Conservation (phyloP, 306 rosid genomes). For the Vicia faba region DNA sequence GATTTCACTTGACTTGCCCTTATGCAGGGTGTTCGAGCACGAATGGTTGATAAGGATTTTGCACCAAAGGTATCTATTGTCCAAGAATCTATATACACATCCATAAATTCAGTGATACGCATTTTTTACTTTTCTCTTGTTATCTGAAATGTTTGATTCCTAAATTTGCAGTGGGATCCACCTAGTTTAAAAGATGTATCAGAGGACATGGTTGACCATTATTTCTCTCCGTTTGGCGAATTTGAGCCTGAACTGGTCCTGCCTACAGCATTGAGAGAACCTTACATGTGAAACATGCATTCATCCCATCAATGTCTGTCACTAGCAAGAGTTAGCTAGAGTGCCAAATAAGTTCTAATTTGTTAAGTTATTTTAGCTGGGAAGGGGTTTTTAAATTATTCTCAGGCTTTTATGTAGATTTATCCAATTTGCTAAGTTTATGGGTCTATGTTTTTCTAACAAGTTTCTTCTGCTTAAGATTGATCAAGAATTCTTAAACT, state of each 20-base stretch:
- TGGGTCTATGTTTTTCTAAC: background rate
- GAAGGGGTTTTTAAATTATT: conserved; percentile 6
- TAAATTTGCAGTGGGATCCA: conserved; percentile 83
- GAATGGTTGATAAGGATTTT: conserved; percentile 86
- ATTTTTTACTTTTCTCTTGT: background rate
- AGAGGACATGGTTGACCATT: conserved; percentile 75
- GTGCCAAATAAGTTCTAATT: conserved; percentile 23
- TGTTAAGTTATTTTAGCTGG: conserved; percentile 8
- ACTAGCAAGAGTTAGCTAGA: conserved; percentile 17
- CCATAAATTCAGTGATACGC: background rate
- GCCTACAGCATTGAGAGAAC: conserved; percentile 78
- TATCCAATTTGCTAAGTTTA: conserved; percentile 10
- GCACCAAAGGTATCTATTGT: conserved; percentile 73
- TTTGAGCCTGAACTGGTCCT: conserved; percentile 66
- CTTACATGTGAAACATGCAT: conserved; percentile 54
- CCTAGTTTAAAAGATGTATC: conserved; percentile 69
- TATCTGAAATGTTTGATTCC: conserved; percentile 24
- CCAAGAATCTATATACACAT: conserved; percentile 5
- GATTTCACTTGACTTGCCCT: conserved; percentile 15
- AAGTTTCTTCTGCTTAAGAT: conserved; percentile 1
- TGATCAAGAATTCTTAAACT: conserved; percentile 7
- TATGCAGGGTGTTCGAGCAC: conserved; percentile 80
- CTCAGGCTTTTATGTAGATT: conserved; percentile 22
- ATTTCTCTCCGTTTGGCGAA: conserved; percentile 64
- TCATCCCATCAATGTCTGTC: conserved; percentile 25